A percentile compares a stretch with the other conserved stretches of the same genome.
These are phyloP conservation scores for Yamadazyma spencermartinsiae DNA, from an alignment of 1,139 yeast genomes.

Conservation along the genomic window DNA sequence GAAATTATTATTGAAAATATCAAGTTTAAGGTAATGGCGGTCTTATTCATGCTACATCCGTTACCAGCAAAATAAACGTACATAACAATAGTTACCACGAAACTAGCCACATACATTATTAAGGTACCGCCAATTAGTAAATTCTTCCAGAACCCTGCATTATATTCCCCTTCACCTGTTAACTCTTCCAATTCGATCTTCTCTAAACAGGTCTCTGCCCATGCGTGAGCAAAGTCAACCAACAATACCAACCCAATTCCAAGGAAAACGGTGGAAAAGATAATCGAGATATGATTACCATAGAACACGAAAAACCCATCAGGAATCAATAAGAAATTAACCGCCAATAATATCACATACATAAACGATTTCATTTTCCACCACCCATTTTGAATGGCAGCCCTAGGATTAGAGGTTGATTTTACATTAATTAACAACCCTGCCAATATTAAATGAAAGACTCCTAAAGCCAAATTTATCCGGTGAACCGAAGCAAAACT, in stretches of 20 bases:
- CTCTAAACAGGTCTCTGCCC: slow-evolving; percentile 96
- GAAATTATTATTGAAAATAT: slow-evolving; percentile 65
- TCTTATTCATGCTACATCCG: slow-evolving; percentile 91
- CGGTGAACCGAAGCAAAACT: slow-evolving; percentile 94
- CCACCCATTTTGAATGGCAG: slow-evolving; percentile 83
- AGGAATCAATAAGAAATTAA: slow-evolving; percentile 74
- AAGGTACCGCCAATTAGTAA: slow-evolving; percentile 84
- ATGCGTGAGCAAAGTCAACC: slow-evolving; percentile 97
- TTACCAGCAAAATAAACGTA: slow-evolving; percentile 76
- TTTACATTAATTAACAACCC: slow-evolving; percentile 67
- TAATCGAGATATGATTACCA: slow-evolving; percentile 87
- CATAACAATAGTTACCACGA: slow-evolving; percentile 76
- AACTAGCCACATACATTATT: slow-evolving; percentile 73
- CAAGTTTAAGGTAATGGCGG: slow-evolving; percentile 79
- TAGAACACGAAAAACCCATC: slow-evolving; percentile 84
- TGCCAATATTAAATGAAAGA: slow-evolving; percentile 74
- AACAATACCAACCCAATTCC: slow-evolving; percentile 86
- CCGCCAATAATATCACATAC: slow-evolving; percentile 57
- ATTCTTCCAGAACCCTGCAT: slow-evolving; percentile 70
- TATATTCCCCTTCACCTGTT: slow-evolving; percentile 49
- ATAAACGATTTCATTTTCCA: slow-evolving; percentile 78
- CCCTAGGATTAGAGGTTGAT: slow-evolving; percentile 77
- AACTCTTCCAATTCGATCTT: slow-evolving; percentile 88
- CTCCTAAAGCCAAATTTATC: slow-evolving; percentile 83
- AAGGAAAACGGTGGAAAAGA: slow-evolving; percentile 81